A percentile compares a stretch with the other conserved stretches of the same genome.
These are phyloP conservation scores for Pouteria campechiana DNA, from an alignment of 179 eudicot species.

Conservation along the genomic window DNA sequence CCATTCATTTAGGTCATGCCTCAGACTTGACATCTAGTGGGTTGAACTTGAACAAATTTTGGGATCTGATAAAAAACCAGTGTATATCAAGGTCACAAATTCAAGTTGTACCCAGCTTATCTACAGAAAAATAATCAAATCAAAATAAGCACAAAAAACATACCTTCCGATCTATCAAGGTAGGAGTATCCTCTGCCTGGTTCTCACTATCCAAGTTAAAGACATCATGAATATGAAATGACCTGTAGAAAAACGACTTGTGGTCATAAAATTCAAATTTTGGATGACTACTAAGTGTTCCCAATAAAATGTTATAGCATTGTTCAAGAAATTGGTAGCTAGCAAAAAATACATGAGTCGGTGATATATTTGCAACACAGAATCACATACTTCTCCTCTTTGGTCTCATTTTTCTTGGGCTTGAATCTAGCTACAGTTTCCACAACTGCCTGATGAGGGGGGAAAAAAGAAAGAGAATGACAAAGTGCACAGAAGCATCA, in stretches of 20 bases:
- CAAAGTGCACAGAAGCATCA: neutral
- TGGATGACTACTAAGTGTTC: neutral
- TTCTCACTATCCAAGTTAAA: constrained; percentile 91
- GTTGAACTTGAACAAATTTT: too few relatives aligned
- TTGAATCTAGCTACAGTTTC: constrained; percentile 99
- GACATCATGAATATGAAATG: constrained; percentile 87
- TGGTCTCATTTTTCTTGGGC: constrained; percentile 95
- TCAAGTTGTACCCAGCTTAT: too few relatives aligned
- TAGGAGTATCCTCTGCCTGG: constrained; percentile 82
- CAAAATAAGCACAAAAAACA: too few relatives aligned
- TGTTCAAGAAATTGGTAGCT: too few relatives aligned
- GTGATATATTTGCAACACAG: neutral
- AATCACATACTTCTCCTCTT: constrained; percentile 84
- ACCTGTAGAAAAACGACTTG: constrained; percentile 25
- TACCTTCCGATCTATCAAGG: constrained; percentile 92
- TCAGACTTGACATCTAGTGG: too few relatives aligned
- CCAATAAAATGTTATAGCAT: constrained; percentile 1
- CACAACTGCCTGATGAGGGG: constrained; percentile 67
- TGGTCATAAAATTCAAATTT: too few relatives aligned
- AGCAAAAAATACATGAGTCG: neutral
- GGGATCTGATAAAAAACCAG: too few relatives aligned
- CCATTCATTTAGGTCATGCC: too few relatives aligned
- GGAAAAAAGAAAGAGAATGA: constrained; percentile 3
- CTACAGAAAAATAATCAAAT: too few relatives aligned
- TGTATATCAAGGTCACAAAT: too few relatives aligned